Conservation (phyloP, 495 filamentous ascomycete species). For the Cetradonia linearis region DNA sequence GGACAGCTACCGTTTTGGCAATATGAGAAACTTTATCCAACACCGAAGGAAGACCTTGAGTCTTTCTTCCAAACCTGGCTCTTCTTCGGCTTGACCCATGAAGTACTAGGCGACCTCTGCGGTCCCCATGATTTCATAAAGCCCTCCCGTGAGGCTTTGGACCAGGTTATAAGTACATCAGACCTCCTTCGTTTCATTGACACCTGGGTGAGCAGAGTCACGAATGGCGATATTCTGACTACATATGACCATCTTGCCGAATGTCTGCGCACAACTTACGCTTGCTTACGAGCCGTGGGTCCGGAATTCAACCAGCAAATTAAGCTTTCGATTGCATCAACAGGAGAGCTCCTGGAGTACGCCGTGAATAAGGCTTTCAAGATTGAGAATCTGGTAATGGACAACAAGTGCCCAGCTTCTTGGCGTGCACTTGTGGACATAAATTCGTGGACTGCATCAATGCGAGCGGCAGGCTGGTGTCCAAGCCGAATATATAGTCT, state of each 20-base stretch:
- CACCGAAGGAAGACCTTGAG: constrained; percentile 4
- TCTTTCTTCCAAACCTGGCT: constrained; percentile 14
- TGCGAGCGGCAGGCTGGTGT: constrained; percentile 9
- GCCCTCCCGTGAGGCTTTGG: neutral
- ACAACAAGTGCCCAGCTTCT: constrained; percentile 12
- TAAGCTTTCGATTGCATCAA: constrained; percentile 14
- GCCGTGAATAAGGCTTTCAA: constrained; percentile 10
- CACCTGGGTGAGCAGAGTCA: neutral
- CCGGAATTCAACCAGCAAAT: constrained; percentile 1
- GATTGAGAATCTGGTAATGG: neutral
- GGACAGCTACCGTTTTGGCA: neutral
- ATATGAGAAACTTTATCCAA: constrained; percentile 8
- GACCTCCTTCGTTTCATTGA: neutral
- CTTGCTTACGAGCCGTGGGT: constrained; percentile 1
- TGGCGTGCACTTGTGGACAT: constrained; percentile 1
- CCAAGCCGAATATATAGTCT: neutral
- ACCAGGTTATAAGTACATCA: neutral
- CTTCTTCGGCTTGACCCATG: constrained; percentile 16
- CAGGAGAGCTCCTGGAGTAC: neutral
- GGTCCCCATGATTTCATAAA: neutral
- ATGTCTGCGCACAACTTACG: neutral
- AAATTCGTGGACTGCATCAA: neutral
- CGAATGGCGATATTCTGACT: neutral
- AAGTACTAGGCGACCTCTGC: constrained; percentile 8
- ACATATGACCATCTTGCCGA: constrained; percentile 14